These are phyloP conservation scores for Neoboletus magnificus DNA, from an alignment of 768 basidiomycete genomes.

Conservation along the genomic window DNA sequence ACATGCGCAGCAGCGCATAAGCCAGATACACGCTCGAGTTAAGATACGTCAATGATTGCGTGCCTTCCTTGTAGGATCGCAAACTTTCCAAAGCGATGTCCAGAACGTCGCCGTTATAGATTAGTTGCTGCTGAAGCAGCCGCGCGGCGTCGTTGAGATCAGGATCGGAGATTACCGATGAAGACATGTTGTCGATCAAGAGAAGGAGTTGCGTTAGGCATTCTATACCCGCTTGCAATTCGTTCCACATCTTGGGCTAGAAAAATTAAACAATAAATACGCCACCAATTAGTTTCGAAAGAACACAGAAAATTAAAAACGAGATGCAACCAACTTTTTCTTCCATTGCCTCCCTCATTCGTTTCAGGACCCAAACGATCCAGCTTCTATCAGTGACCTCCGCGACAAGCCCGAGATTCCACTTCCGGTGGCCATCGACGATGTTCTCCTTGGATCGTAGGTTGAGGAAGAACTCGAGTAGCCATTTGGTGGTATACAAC, in stretches of 20 bases:
- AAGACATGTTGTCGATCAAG: constrained; percentile 82
- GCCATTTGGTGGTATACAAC: constrained; percentile 85
- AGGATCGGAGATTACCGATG: constrained; percentile 37
- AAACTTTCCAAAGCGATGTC: constrained; percentile 83
- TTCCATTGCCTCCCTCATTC: constrained; percentile 87
- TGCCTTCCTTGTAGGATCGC: constrained; percentile 73
- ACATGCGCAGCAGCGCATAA: constrained; percentile 81
- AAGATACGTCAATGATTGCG: constrained; percentile 77
- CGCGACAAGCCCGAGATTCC: constrained; percentile 72
- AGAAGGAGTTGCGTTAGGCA: constrained; percentile 90
- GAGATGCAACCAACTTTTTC: constrained; percentile 64
- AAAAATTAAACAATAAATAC: constrained; percentile 2
- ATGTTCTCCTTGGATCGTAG: constrained; percentile 39
- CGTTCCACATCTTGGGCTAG: constrained; percentile 92
- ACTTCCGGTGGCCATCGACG: constrained; percentile 34
- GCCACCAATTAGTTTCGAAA: constrained; percentile 8
- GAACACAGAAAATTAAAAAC: not conserved
- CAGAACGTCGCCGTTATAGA: constrained; percentile 93
- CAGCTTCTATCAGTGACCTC: constrained; percentile 84
- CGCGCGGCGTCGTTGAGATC: constrained; percentile 71
- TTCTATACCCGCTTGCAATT: constrained; percentile 90
- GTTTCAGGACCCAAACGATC: constrained; percentile 86
- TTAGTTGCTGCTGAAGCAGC: constrained; percentile 81
- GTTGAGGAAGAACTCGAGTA: constrained; percentile 83
- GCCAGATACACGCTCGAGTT: constrained; percentile 82